Evolutionary conservation across 495 filamentous ascomycete species (phyloP), one percentile per base, ranked within the genome.

Genomic region (Aspergillus incahuasiensis): DNA sequence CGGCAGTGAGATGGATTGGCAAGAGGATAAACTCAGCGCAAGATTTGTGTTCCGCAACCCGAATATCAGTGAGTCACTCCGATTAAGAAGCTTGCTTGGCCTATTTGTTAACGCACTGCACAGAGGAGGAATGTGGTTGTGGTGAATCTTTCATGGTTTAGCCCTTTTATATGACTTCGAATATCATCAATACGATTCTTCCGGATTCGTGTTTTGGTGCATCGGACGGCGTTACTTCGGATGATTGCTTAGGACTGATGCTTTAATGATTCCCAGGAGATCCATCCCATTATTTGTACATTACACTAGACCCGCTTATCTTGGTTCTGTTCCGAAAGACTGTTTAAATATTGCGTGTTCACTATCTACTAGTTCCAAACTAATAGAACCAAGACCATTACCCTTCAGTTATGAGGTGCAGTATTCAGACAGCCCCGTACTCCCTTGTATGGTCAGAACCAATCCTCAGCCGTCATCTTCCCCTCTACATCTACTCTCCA

Each of bases 1-100:
- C 68, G 94, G 95, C 8, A 96, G 89, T 62, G 94, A 97, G 78
- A 98, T 98, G 94, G 94, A 98, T 66, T 98, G 92, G 92, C 82
- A 92, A 2, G 92, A 97, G 72, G 95, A 97, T 63, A 95, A 92
- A 71, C 68, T 98, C 63, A 95, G 83, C 67, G 79, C 86, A 65
- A 77, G 87, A 62, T 98, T 98, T 75, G 85, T 96, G 56, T 98
- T 98, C 72, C 83, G 83, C 65, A 98, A 98, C 72, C 94, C 94
- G 28, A 98, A 98, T 68, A 97, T 97, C 65, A 97, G 91, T 96
- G 73, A 83, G 92, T 87, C 20, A 2, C 32, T 11, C 22, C 51
- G 25, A 35, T 63, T 40, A 12, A 22, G 16, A 35, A 28, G 48
- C 47, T 41, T 8, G n/a, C 46, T 30, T 16, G n/a, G 34, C 30